Evolutionary conservation across 2,329 filamentous ascomycete species (phyloP), one percentile per base, ranked within the genome.

Genomic region (Polychaeton citri): DNA sequence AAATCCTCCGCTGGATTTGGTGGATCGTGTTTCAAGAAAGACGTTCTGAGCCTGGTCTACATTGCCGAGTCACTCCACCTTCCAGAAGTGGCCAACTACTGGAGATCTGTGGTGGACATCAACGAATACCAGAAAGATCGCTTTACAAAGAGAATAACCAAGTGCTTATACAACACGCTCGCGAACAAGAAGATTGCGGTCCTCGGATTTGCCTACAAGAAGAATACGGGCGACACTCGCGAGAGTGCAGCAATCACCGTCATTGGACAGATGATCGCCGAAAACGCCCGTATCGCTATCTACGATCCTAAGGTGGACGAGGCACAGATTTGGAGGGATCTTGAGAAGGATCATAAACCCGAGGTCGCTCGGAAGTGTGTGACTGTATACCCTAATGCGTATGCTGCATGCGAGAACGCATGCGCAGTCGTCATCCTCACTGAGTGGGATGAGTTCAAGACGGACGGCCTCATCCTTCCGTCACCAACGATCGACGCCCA

Each of bases 21-120:
- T 37, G 82, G 82, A 15, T 81, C 75, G 41, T 88, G 82, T 59
- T 86, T 88, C 66, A 76, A 79, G 57, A 88, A 88, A 59, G 82
- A 88, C 51, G 73, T 86, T 30, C 65, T 82, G 33, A 81, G 72
- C 55, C 62, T 88, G 24, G 72, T 78, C 13, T 85, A 87, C 58
- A 66, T 87, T 19, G 76, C 81, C 12, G 76, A 83, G 48, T 74
- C 71, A 2, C 65, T 85, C 37, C 72, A 77, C 35, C 64, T 86
- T 8, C 68, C 71, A 3, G 78, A 86, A 48, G 80, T 87, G 0
- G 79, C 75, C 21, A 70, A 75, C 43, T 87, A 86, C 61, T 88
- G 81, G 81, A 67, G 68, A 40, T 69, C 75, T 38, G 79, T 88
- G 3, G 69, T 85, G 41, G 71, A 69, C 48, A 81, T 87, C 66